phyloP scores from a whole-genome alignment of 495 filamentous ascomycete species.

The Lindgomyces ingoldianus region DNA sequence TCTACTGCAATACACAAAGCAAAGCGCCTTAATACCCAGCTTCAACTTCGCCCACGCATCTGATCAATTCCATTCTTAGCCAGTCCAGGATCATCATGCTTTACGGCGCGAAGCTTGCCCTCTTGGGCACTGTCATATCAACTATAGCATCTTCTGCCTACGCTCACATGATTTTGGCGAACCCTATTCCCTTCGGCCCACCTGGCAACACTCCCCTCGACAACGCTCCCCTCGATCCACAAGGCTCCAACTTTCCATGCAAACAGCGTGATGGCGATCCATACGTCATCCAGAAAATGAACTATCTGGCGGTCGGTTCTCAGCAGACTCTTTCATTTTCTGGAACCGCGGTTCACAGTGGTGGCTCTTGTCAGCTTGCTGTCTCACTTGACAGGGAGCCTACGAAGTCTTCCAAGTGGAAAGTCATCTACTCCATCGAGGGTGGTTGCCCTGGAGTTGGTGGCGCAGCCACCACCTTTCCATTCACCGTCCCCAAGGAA shows the following conservation, averaged over 20 bases:
- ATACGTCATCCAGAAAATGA: slow-evolving; percentile 49
- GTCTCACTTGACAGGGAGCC: slow-evolving; percentile 71
- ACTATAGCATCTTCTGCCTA: slow-evolving; percentile 43
- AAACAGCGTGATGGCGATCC: slow-evolving; percentile 54
- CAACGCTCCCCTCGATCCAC: slow-evolving; percentile 62
- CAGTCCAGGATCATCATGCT: slow-evolving; percentile 1
- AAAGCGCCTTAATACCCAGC: neutral
- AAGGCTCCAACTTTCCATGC: slow-evolving; percentile 78
- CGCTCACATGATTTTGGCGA: slow-evolving; percentile 72
- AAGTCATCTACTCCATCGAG: slow-evolving; percentile 79
- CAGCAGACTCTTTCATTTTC: slow-evolving; percentile 56
- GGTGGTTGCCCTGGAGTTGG: slow-evolving; percentile 69
- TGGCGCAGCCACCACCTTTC: slow-evolving; percentile 43
- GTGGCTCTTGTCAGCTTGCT: slow-evolving; percentile 82
- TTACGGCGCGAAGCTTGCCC: neutral
- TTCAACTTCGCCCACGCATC: neutral
- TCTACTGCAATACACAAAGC: neutral
- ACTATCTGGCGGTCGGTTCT: slow-evolving; percentile 56
- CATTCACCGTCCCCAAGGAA: slow-evolving; percentile 58
- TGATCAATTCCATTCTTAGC: slow-evolving; percentile 3
- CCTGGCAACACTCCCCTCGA: too few species aligned
- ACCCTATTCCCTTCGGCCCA: slow-evolving; percentile 65
- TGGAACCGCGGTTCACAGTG: slow-evolving; percentile 68
- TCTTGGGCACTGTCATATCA: neutral
- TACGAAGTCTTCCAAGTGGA: slow-evolving; percentile 60